These are phyloP conservation scores for Castanea crenata DNA, from an alignment of 306 rosid species.

Conservation along the genomic window DNA sequence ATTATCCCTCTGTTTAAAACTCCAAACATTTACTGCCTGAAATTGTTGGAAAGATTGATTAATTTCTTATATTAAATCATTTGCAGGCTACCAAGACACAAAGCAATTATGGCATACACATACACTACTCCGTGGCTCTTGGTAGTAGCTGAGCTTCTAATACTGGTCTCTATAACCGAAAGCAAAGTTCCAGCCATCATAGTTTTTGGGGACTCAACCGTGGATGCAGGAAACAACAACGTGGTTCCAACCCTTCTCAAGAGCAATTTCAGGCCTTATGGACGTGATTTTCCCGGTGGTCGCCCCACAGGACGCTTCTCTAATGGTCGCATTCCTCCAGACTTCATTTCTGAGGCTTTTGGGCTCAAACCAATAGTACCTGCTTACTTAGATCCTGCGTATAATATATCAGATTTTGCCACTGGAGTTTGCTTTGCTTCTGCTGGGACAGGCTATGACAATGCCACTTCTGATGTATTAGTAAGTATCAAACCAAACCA, in stretches of 20 bases:
- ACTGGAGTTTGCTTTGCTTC: conserved; percentile 60
- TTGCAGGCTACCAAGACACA: not conserved
- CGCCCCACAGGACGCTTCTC: conserved; percentile 48
- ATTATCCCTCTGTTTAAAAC: too few relatives aligned
- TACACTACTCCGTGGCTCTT: conserved; percentile 21
- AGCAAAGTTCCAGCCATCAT: conserved; percentile 42
- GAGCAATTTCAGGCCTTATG: conserved; percentile 52
- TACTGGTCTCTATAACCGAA: conserved; percentile 6
- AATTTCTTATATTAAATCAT: too few relatives aligned
- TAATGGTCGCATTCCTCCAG: conserved; percentile 47
- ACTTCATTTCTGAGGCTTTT: conserved; percentile 38
- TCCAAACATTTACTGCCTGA: too few relatives aligned
- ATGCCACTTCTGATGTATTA: conserved; percentile 42
- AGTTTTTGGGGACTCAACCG: conserved; percentile 56
- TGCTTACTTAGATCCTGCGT: conserved; percentile 47
- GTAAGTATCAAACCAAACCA: conserved; percentile 20
- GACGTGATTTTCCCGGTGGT: conserved; percentile 42
- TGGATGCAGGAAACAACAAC: conserved; percentile 55
- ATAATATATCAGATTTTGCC: conserved; percentile 40
- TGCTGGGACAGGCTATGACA: conserved; percentile 59
- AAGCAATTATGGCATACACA: conserved; percentile 12
- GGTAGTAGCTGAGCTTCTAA: not conserved
- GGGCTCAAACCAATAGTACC: conserved; percentile 43
- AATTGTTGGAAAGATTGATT: too few relatives aligned
- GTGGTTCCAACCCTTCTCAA: conserved; percentile 25